Base-by-base conservation (phyloP, 179 eudicot species). In the Silene vulgaris region DNA sequence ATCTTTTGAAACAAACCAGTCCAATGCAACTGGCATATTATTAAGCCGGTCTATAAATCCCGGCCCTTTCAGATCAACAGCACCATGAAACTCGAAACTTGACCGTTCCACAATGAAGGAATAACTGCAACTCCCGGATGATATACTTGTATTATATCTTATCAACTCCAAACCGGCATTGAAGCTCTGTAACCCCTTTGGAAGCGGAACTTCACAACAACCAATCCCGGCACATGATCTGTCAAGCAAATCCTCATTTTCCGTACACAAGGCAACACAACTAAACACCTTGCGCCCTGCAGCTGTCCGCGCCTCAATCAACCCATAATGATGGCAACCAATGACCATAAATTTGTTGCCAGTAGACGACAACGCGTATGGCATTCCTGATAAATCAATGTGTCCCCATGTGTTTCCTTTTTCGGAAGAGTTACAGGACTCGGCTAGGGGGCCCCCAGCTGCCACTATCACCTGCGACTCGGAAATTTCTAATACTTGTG, bases 211-310 rank as follows among this genome's bases (percentile, higher is more conserved):
- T 69, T 89, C 85, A 75, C 89, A 87, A 68, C 93, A 89, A 7
- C 90, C 93, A 9, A 81, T 70, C 1, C 92, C 89, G 0, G 81
- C 78, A 43, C 92, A 89, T 3, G 65, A 29, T 12, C 84, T 80
- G 20, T 61, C 78, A 4, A 65, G 32, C n/a, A 87, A 77, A 30
- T 87, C 90, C 50, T 70, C 81, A 0, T 63, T 32, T 17, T 71
- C 40, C 0, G 84, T 72, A 67, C 93, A 89, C 12, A 77, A 20
- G 0, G 88, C 20, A 0, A 78, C 67, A 66, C 90, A 87, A 14
- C 83, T 82, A 12, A 75, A 65, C 0, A 81, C 74, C 80, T 77
- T 65, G 5, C 63, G 45, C 11, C 79, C 70, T n/a, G 20, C 57
- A 8, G 21, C 30, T 1, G 79, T 77, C 29, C 48, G 23, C 8